A percentile compares a stretch with the other conserved stretches of the same genome.
Conservation (phyloP, 176 grass and related monocot genomes). For the Aegilops tauschii region DNA sequence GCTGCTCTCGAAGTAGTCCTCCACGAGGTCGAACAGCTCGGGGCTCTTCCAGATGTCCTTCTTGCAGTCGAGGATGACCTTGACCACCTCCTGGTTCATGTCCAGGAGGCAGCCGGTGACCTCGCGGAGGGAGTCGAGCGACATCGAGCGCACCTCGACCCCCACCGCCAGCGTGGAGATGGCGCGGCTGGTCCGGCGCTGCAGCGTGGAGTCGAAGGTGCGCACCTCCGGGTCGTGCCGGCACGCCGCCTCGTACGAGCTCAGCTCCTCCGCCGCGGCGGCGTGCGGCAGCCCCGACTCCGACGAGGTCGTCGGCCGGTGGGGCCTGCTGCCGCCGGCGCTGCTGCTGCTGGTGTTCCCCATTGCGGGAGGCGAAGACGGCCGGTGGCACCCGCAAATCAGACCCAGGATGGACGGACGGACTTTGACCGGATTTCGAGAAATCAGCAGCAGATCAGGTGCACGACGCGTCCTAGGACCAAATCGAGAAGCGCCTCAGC, state of each 20-base stretch:
- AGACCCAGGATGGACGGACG: neutral
- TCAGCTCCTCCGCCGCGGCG: slow-evolving; percentile 54
- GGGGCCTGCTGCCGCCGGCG: neutral
- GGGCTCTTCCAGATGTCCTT: slow-evolving; percentile 95
- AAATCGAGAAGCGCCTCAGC: neutral
- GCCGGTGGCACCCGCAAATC: neutral
- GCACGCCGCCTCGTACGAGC: slow-evolving; percentile 92
- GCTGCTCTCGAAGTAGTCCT: slow-evolving; percentile 96
- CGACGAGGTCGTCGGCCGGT: slow-evolving; percentile 14
- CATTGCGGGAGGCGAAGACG: slow-evolving; percentile 35
- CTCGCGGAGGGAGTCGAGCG: slow-evolving; percentile 75
- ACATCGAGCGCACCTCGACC: slow-evolving; percentile 79
- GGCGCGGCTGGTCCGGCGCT: slow-evolving; percentile 79
- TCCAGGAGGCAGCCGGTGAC: slow-evolving; percentile 91
- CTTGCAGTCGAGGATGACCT: slow-evolving; percentile 86
- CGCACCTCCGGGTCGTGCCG: slow-evolving; percentile 76
- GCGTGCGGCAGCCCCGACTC: slow-evolving; percentile 35
- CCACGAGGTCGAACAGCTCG: slow-evolving; percentile 82
- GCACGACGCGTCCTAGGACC: neutral
- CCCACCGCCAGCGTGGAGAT: slow-evolving; percentile 83
- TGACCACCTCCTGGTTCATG: slow-evolving; percentile 98
- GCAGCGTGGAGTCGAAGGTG: slow-evolving; percentile 81
- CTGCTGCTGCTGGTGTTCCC: slow-evolving; percentile 40
- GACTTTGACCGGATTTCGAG: neutral
- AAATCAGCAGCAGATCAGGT: slow-evolving; percentile 17